A percentile compares a stretch with the other conserved stretches of the same genome.
Conservation (phyloP, 768 basidiomycete genomes). For the Gloeopeniophorella convolvens region DNA sequence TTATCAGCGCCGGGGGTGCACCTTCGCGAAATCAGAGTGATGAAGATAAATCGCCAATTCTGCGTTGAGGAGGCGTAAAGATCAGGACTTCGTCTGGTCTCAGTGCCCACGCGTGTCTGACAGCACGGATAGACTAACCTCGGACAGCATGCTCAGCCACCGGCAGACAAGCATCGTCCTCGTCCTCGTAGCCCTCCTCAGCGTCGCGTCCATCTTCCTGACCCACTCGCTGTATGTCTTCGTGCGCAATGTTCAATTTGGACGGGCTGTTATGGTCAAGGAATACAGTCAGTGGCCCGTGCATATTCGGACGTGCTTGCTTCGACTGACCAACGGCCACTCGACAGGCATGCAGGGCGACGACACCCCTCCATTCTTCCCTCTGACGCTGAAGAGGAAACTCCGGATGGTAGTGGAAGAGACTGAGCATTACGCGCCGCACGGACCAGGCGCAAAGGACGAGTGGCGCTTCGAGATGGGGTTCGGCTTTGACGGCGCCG, state of each 20-base stretch:
- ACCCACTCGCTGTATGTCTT: not conserved
- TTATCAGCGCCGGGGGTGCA: not conserved
- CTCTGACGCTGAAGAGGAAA: not conserved
- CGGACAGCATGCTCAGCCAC: not conserved
- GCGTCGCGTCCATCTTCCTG: not conserved
- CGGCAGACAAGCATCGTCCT: not conserved
- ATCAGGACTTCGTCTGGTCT: no score
- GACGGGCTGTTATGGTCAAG: not conserved
- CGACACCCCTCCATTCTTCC: not conserved
- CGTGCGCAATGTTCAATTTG: not conserved
- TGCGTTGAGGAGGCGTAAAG: no score
- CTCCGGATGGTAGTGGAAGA: conserved; percentile 11
- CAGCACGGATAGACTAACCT: no score
- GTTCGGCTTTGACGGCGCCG: conserved; percentile 7
- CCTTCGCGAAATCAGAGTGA: not conserved
- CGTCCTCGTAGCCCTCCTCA: not conserved
- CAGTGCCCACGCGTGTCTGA: no score
- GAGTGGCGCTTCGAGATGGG: conserved; percentile 2
- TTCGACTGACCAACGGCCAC: not conserved
- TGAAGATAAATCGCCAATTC: not conserved
- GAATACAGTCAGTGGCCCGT: not conserved
- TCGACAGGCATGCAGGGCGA: conserved; percentile 4
- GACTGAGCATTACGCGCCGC: not conserved
- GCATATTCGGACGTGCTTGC: not conserved
- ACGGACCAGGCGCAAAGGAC: not conserved